phyloP scores from a whole-genome alignment of 83 land plant species.

The Thuja plicata region DNA sequence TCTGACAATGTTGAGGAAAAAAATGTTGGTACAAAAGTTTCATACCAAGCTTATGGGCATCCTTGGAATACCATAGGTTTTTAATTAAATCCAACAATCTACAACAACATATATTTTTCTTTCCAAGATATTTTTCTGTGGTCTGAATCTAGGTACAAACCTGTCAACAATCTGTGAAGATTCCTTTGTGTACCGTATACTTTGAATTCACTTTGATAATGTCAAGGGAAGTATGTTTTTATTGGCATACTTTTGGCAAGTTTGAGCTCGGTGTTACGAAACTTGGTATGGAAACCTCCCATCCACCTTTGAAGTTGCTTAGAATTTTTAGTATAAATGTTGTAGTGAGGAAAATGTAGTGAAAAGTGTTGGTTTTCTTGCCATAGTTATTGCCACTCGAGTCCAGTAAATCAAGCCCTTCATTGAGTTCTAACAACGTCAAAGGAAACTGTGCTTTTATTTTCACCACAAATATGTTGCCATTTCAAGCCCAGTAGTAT shows the following conservation, averaged over 20 bases:
- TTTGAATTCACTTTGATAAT: no score
- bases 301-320: background rate
- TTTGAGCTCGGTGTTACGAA: background rate
- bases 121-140: no score
- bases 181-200: background rate
- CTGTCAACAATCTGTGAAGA: background rate
- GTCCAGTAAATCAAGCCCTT: background rate
- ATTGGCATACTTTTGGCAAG: no score
- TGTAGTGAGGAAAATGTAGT: background rate
- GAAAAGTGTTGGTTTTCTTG: background rate
- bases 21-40: no score
- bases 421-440: background rate
- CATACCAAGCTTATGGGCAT: no score
- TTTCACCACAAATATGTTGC: background rate
- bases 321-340: background rate
- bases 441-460: background rate
- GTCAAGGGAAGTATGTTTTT: background rate
- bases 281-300: background rate
- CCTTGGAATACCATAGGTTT: background rate
- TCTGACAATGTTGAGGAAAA: no score
- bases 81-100: background rate
- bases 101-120: no score
- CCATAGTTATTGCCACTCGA: background rate
- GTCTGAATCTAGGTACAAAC: background rate
- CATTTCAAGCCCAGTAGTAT: background rate